Conservation (phyloP, 164 flowering plant genomes). For the Magnolia sinica region DNA sequence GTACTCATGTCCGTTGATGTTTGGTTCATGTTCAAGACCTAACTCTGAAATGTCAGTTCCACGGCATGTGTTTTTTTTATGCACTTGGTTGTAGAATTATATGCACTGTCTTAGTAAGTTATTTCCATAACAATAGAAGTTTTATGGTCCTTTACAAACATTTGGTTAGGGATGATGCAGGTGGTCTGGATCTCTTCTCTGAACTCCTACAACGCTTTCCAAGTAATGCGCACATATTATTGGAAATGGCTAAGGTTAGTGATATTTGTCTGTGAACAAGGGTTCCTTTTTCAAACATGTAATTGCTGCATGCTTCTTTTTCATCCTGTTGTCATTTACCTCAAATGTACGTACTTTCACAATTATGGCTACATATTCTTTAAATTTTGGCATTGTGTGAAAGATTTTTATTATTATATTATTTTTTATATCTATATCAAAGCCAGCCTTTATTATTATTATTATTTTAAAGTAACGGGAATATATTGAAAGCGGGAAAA, state of each 20-base stretch:
- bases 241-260: constrained; percentile 91
- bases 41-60: background rate
- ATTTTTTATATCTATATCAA: background rate
- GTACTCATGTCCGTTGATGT: no score
- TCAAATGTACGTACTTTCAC: background rate
- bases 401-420: no score
- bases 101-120: background rate
- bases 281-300: background rate
- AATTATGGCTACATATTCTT: background rate
- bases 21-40: no score
- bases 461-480: no score
- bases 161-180: constrained; percentile 34
- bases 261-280: background rate
- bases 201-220: constrained; percentile 93
- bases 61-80: background rate
- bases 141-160: background rate
- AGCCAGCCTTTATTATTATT: background rate
- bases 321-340: background rate
- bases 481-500: no score
- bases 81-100: no score
- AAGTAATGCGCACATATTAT: constrained; percentile 70
- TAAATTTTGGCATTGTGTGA: background rate
- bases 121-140: constrained; percentile 1
- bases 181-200: constrained; percentile 73
- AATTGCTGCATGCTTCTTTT: background rate